A percentile compares a stretch with the other conserved stretches of the same genome.
phyloP scores from a whole-genome alignment of 441 rosid genomes.

The Capsella rubella region DNA sequence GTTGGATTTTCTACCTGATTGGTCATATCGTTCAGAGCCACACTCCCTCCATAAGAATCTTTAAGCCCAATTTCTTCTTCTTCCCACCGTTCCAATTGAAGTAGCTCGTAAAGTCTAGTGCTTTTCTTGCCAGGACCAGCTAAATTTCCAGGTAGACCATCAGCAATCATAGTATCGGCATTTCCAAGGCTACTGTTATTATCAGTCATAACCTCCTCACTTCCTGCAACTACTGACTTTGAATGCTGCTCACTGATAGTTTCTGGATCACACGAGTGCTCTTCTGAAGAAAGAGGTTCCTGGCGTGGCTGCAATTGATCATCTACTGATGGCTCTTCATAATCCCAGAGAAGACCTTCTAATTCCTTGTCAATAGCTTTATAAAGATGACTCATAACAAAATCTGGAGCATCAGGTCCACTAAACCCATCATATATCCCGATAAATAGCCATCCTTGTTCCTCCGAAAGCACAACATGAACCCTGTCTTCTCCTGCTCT shows the following conservation, averaged over 20 bases:
- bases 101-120: conserved; percentile 85
- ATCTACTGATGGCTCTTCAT: conserved; percentile 61
- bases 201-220: conserved; percentile 37
- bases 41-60: conserved; percentile 46
- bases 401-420: conserved; percentile 98
- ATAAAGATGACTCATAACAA: conserved; percentile 87
- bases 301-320: conserved; percentile 50
- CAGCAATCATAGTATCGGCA: conserved; percentile 43
- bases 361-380: conserved; percentile 90
- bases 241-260: conserved; percentile 46
- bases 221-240: conserved; percentile 54
- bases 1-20: conserved; percentile 68
- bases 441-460: conserved; percentile 94
- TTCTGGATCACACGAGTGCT: conserved; percentile 49
- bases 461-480: conserved; percentile 95
- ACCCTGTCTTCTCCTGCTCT: conserved; percentile 98
- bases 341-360: conserved; percentile 93
- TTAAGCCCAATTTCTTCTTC: conserved; percentile 48
- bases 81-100: conserved; percentile 75
- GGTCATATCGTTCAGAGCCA: conserved; percentile 45
- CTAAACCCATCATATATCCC: conserved; percentile 98
- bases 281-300: conserved; percentile 45
- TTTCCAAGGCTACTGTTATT: conserved; percentile 39
- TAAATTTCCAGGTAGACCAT: conserved; percentile 53
- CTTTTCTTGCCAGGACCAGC: conserved; percentile 74